Evolutionary conservation across 169 alveolate genomes (phyloP).

Genomic region (Plasmodium gaboni): DNA sequence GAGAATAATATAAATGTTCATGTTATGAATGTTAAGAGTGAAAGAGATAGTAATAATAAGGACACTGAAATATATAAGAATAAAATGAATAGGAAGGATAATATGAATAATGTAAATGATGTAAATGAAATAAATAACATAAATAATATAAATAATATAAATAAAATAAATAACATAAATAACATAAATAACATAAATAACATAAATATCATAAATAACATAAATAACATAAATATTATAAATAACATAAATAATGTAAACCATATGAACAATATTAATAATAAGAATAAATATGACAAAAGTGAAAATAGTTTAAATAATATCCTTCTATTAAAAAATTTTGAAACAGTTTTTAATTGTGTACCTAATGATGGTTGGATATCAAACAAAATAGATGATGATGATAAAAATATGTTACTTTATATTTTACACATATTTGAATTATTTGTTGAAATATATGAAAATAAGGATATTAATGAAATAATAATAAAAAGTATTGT

Average conservation of each 20-base stretch:
- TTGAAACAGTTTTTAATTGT: slow-evolving; percentile 62
- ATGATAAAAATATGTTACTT: slow-evolving; percentile 45
- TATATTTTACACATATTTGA: slow-evolving; percentile 39
- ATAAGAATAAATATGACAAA: neutral
- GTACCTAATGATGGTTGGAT: slow-evolving; percentile 53
- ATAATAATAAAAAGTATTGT: slow-evolving; percentile 44
- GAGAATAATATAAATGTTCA: too few species aligned
- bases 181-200: neutral
- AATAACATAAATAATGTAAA: too few species aligned
- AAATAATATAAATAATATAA: too few species aligned
- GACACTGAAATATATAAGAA: neutral
- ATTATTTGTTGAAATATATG: slow-evolving; percentile 34
- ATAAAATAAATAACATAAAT: too few species aligned
- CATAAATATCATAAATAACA: neutral
- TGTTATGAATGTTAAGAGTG: neutral
- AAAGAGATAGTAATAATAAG: neutral
- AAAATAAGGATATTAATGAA: slow-evolving; percentile 45
- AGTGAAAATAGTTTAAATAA: slow-evolving; percentile 7
- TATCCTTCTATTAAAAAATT: slow-evolving; percentile 29
- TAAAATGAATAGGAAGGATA: neutral
- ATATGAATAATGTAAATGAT: neutral
- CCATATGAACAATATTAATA: neutral
- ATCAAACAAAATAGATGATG: slow-evolving; percentile 63
- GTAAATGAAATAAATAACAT: neutral
- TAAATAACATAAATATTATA: neutral